A percentile compares a stretch with the other conserved stretches of the same genome.
Conservation (phyloP, 1,284 basidiomycete genomes). For the Kwoniella shivajii region DNA sequence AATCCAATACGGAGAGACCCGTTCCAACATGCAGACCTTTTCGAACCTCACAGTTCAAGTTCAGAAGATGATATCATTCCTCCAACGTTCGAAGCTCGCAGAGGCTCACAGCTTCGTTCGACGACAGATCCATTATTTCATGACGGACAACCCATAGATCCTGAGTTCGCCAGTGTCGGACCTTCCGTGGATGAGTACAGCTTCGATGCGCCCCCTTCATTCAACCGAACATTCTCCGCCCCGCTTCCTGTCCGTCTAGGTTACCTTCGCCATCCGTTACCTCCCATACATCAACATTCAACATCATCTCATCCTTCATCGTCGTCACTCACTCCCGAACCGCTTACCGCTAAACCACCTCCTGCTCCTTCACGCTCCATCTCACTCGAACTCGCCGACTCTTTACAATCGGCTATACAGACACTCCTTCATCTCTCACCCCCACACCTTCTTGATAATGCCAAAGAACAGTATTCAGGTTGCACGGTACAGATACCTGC, state of each 20-base stretch:
- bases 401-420: conserved; percentile 81
- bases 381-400: conserved; percentile 77
- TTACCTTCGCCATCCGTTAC: conserved; percentile 35
- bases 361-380: conserved; percentile 41
- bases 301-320: conserved; percentile 13
- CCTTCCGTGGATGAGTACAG: conserved; percentile 14
- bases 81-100: neutral
- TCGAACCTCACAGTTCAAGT: conserved; percentile 41
- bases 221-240: conserved; percentile 40
- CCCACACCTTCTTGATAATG: conserved; percentile 83
- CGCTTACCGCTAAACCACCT: conserved; percentile 5
- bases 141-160: conserved; percentile 24
- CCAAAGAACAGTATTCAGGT: conserved; percentile 84
- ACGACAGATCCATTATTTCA: conserved; percentile 20
- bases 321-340: conserved; percentile 4
- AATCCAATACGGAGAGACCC: conserved; percentile 31
- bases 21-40: conserved; percentile 36
- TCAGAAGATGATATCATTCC: conserved; percentile 24
- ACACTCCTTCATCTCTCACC: conserved; percentile 84
- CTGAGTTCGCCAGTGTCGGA: conserved; percentile 17
- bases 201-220: conserved; percentile 25
- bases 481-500: conserved; percentile 82
- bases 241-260: conserved; percentile 38
- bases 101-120: conserved; percentile 13
- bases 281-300: conserved; percentile 5